A percentile compares a stretch with the other conserved stretches of the same genome.
phyloP scores from a whole-genome alignment of 768 basidiomycete species.

The Suillus paluster region DNA sequence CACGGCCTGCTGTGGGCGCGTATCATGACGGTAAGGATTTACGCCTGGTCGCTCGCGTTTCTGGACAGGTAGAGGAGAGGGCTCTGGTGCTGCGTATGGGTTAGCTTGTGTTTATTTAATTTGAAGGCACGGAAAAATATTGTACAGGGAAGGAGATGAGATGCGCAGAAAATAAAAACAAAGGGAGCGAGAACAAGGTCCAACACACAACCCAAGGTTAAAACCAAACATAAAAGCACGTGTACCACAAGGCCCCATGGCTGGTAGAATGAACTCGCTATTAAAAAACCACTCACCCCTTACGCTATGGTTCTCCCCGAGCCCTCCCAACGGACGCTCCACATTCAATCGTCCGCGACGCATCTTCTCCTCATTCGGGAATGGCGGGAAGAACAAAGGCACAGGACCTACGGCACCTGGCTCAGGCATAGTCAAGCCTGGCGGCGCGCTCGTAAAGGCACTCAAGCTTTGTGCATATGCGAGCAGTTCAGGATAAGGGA shows the following conservation, averaged over 20 bases:
- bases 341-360: constrained; percentile 79
- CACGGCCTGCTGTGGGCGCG: constrained; percentile 61
- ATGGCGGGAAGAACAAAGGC: constrained; percentile 86
- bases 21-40: constrained; percentile 75
- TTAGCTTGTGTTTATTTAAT: constrained; percentile 11
- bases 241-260: neutral
- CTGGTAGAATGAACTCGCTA: constrained; percentile 4
- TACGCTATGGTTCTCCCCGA: constrained; percentile 85
- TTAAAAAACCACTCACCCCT: constrained; percentile 53
- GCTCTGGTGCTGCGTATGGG: constrained; percentile 54
- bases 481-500: constrained; percentile 82
- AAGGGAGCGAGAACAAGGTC: neutral
- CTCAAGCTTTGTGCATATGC: constrained; percentile 86
- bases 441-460: constrained; percentile 87
- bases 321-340: constrained; percentile 75
- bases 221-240: neutral
- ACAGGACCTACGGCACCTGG: constrained; percentile 68
- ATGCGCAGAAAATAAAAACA: neutral
- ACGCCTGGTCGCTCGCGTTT: constrained; percentile 55
- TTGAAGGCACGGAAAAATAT: constrained; percentile 6
- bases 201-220: neutral
- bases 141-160: neutral
- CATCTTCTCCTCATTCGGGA: constrained; percentile 93
- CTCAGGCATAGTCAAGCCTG: constrained; percentile 75
- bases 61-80: constrained; percentile 55